These are phyloP conservation scores for Euptelea pleiosperma DNA, from an alignment of 164 flowering plant species.

Conservation along the genomic window DNA sequence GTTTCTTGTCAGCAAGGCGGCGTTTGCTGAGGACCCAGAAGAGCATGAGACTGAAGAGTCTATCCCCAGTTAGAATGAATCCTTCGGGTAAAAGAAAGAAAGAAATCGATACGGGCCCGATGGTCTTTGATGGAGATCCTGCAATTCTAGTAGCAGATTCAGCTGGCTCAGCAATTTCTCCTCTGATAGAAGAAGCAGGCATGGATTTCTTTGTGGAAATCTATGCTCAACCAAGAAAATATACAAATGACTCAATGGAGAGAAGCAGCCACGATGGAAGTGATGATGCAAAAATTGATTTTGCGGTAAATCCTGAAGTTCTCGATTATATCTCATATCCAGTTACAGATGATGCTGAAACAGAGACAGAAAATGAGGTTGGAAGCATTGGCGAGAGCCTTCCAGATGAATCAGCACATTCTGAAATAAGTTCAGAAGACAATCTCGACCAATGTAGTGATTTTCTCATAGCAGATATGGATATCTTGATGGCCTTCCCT, in stretches of 20 bases:
- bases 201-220: constrained; percentile 32
- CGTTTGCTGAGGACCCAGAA: constrained; percentile 42
- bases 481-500: constrained; percentile 7
- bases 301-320: background rate
- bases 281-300: background rate
- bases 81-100: constrained; percentile 19
- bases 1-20: constrained; percentile 47
- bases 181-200: constrained; percentile 13
- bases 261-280: too few species aligned
- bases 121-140: constrained; percentile 7
- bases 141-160: background rate
- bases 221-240: constrained; percentile 24
- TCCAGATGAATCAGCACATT: constrained; percentile 16
- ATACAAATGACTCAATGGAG: background rate
- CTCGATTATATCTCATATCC: background rate
- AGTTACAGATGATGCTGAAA: constrained; percentile 8
- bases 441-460: constrained; percentile 10
- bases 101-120: constrained; percentile 19
- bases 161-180: background rate
- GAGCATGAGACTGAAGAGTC: constrained; percentile 30
- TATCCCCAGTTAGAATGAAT: constrained; percentile 17
- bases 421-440: constrained; percentile 21
- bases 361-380: constrained; percentile 9
- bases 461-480: constrained; percentile 2
- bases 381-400: constrained; percentile 11